phyloP scores from a whole-genome alignment of 2,329 filamentous ascomycete species.

The Elsinoe fawcettii region DNA sequence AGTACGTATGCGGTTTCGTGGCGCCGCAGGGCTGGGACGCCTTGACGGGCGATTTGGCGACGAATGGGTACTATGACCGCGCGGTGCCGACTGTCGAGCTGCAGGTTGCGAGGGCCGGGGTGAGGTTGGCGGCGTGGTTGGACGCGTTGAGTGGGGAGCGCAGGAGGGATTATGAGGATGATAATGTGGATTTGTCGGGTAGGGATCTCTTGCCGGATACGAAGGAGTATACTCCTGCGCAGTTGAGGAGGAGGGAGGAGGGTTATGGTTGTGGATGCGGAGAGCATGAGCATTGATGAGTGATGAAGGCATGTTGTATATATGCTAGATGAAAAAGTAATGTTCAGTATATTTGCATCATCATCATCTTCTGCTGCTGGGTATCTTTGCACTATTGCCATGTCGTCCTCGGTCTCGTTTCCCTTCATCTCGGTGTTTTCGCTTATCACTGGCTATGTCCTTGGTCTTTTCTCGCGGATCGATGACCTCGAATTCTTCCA shows the following conservation, averaged over 20 bases:
- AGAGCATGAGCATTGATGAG: slow-evolving; percentile 25
- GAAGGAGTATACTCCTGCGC: slow-evolving; percentile 20
- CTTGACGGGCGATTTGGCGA: slow-evolving; percentile 32
- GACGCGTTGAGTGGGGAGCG: slow-evolving; percentile 28
- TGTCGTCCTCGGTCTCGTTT: not conserved
- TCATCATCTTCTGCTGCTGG: not conserved
- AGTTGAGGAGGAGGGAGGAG: slow-evolving; percentile 22
- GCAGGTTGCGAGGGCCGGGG: slow-evolving; percentile 39
- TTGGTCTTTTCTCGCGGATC: slow-evolving; percentile 65
- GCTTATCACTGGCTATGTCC: slow-evolving; percentile 60
- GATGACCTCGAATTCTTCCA: slow-evolving; percentile 82
- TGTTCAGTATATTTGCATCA: slow-evolving; percentile 7
- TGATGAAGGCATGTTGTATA: not conserved
- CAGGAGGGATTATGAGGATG: not conserved
- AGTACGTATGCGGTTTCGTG: slow-evolving; percentile 37
- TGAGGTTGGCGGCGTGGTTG: slow-evolving; percentile 31
- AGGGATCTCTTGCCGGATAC: slow-evolving; percentile 18
- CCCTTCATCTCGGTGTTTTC: slow-evolving; percentile 39
- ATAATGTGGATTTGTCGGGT: slow-evolving; percentile 14
- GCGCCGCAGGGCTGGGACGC: slow-evolving; percentile 32
- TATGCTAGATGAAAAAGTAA: not conserved
- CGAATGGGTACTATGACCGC: slow-evolving; percentile 25
- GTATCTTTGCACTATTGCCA: slow-evolving; percentile 5
- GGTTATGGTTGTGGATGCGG: slow-evolving; percentile 21
- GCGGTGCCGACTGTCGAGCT: slow-evolving; percentile 34